These are phyloP conservation scores for Pezicula neosporulosa DNA, from an alignment of 2,329 filamentous ascomycete genomes.

Conservation along the genomic window DNA sequence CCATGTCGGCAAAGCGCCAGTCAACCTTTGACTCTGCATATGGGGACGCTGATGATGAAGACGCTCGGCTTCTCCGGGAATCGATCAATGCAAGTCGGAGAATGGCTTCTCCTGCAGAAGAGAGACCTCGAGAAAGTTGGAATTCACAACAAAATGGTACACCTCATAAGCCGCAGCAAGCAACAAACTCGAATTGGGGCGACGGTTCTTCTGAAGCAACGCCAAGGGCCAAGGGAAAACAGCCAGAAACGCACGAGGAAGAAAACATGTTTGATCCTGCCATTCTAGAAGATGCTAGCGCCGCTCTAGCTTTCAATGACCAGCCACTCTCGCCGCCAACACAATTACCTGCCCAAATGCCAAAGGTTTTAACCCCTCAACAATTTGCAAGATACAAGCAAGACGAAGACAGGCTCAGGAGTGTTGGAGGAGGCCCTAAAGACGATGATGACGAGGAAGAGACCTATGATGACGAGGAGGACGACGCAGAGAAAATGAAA, in stretches of 20 bases:
- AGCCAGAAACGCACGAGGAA: slow-evolving; percentile 12
- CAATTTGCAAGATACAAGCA: slow-evolving; percentile 80
- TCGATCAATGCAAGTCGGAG: slow-evolving; percentile 24
- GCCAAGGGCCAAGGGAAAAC: slow-evolving; percentile 18
- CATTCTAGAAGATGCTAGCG: slow-evolving; percentile 22
- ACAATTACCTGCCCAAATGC: slow-evolving; percentile 38
- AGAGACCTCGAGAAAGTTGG: slow-evolving; percentile 24
- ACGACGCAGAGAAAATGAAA: slow-evolving; percentile 73
- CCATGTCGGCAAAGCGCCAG: slow-evolving; percentile 19
- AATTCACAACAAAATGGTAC: not conserved
- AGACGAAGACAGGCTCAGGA: slow-evolving; percentile 62
- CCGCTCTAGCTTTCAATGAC: slow-evolving; percentile 24
- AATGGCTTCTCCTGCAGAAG: slow-evolving; percentile 18
- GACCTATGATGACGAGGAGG: slow-evolving; percentile 71
- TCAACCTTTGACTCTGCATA: slow-evolving; percentile 19
- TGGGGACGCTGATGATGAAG: slow-evolving; percentile 25
- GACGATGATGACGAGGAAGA: slow-evolving; percentile 60
- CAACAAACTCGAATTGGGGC: slow-evolving; percentile 12
- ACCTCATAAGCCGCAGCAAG: not conserved
- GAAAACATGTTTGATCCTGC: slow-evolving; percentile 26
- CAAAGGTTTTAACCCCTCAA: slow-evolving; percentile 85
- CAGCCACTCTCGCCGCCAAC: slow-evolving; percentile 11
- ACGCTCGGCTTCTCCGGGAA: slow-evolving; percentile 27
- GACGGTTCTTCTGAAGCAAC: slow-evolving; percentile 18
- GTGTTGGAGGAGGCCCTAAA: slow-evolving; percentile 38